Percentiles rank a stretch among this genome's conserved stretches.
phyloP scores from a whole-genome alignment of 1,284 basidiomycete genomes.

The Boletus smithii region DNA sequence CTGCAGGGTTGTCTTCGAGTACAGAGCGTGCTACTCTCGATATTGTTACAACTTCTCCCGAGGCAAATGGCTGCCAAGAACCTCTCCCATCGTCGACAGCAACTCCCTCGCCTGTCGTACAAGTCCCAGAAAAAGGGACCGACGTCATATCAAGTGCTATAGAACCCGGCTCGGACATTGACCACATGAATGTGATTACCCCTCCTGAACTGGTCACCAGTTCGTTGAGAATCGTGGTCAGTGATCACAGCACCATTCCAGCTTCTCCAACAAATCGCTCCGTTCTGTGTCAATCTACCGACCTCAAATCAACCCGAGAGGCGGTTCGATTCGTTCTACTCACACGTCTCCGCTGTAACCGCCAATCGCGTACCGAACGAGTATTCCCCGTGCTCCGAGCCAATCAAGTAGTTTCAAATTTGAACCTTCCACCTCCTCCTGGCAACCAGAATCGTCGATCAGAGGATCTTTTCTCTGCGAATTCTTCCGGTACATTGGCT shows the following conservation, averaged over 20 bases:
- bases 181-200: slow-evolving; percentile 10
- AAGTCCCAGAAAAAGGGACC: slow-evolving; percentile 16
- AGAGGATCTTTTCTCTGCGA: slow-evolving; percentile 43
- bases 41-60: slow-evolving; percentile 6
- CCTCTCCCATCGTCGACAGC: slow-evolving; percentile 11
- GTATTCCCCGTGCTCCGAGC: slow-evolving; percentile 59
- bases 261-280: slow-evolving; percentile 7
- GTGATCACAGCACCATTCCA: slow-evolving; percentile 28
- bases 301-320: slow-evolving; percentile 49
- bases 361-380: slow-evolving; percentile 57
- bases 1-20: slow-evolving; percentile 7
- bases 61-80: slow-evolving; percentile 6
- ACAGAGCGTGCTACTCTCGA: slow-evolving; percentile 11
- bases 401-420: slow-evolving; percentile 47
- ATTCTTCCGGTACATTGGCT: slow-evolving; percentile 36
- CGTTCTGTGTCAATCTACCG: slow-evolving; percentile 18
- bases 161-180: slow-evolving; percentile 9
- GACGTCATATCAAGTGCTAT: slow-evolving; percentile 13
- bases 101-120: slow-evolving; percentile 12
- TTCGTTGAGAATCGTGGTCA: slow-evolving; percentile 31
- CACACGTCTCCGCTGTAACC: slow-evolving; percentile 55
- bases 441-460: slow-evolving; percentile 38
- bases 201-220: slow-evolving; percentile 9
- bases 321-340: slow-evolving; percentile 60
- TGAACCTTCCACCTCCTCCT: slow-evolving; percentile 17